Conservation (phyloP, 2,329 filamentous ascomycete species). For the Aspergillus luchuensis region DNA sequence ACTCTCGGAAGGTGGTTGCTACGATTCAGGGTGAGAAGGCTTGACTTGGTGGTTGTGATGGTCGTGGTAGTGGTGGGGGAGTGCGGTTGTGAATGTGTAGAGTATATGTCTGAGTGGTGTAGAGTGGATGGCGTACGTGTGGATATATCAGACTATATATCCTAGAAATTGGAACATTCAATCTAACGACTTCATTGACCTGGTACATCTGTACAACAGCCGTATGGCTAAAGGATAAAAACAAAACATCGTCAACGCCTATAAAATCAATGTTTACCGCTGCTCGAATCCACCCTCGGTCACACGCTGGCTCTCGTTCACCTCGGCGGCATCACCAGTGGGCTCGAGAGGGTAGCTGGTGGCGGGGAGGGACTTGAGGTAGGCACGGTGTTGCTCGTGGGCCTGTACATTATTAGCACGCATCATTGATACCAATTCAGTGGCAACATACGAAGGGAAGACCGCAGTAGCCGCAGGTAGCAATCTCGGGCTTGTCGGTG, state of each 20-base stretch:
- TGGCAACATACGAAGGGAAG: conserved; percentile 77
- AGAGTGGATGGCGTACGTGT: background rate
- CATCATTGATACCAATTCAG: background rate
- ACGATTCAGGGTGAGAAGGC: conserved; percentile 86
- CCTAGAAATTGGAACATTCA: background rate
- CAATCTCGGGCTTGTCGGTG: conserved; percentile 94
- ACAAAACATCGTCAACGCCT: conserved; percentile 39
- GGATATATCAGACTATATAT: background rate
- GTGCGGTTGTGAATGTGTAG: background rate
- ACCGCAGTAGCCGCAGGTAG: conserved; percentile 86
- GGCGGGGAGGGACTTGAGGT: conserved; percentile 77
- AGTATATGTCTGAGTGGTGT: background rate
- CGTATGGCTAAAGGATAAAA: conserved; percentile 29
- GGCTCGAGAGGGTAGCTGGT: conserved; percentile 78
- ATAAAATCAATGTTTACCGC: conserved; percentile 51
- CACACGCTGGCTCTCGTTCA: conserved; percentile 60
- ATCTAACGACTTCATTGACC: conserved; percentile 31
- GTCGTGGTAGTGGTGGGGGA: background rate
- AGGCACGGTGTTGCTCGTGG: conserved; percentile 81
- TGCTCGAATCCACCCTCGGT: conserved; percentile 62
- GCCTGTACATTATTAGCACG: conserved; percentile 59
- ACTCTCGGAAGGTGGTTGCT: conserved; percentile 80
- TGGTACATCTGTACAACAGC: conserved; percentile 40
- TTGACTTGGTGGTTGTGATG: conserved; percentile 24
- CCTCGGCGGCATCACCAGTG: conserved; percentile 60